A percentile compares a stretch with the other conserved stretches of the same genome.
Evolutionary conservation across 2,329 filamentous ascomycete species (phyloP).

Genomic region (Stachybotrys elegans): DNA sequence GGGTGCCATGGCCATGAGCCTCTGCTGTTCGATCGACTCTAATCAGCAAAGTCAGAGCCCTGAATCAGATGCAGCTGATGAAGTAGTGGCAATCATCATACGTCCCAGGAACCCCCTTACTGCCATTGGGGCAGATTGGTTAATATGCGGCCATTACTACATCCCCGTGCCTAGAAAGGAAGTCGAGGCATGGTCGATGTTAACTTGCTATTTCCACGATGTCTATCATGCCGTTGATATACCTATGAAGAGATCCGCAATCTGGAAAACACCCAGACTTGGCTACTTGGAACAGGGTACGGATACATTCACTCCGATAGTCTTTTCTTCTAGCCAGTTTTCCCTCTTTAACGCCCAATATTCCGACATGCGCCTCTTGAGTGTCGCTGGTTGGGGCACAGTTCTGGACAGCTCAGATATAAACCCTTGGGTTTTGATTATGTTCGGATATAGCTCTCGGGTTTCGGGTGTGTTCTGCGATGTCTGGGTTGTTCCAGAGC

Average conservation of each 20-base stretch:
- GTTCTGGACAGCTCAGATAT: not conserved
- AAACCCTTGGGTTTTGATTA: not conserved
- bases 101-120: not conserved
- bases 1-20: too few relatives aligned
- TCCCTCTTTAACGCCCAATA: not conserved
- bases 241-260: not conserved
- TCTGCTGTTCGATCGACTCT: not conserved
- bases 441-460: not conserved
- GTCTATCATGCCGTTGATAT: not conserved
- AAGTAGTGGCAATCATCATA: not conserved
- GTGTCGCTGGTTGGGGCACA: not conserved
- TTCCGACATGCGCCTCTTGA: not conserved
- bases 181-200: not conserved
- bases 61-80: not conserved
- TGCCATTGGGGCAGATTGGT: not conserved
- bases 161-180: not conserved
- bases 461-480: not conserved
- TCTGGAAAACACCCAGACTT: not conserved
- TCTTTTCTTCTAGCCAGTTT: not conserved
- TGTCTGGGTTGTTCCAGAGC: not conserved
- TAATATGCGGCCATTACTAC: not conserved
- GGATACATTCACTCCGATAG: too few relatives aligned
- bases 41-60: not conserved
- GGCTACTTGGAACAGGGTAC: too few relatives aligned
- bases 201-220: not conserved